These are phyloP conservation scores for Urochloa ruziziensis DNA, from an alignment of 176 grass and related monocot species.

Conservation along the genomic window DNA sequence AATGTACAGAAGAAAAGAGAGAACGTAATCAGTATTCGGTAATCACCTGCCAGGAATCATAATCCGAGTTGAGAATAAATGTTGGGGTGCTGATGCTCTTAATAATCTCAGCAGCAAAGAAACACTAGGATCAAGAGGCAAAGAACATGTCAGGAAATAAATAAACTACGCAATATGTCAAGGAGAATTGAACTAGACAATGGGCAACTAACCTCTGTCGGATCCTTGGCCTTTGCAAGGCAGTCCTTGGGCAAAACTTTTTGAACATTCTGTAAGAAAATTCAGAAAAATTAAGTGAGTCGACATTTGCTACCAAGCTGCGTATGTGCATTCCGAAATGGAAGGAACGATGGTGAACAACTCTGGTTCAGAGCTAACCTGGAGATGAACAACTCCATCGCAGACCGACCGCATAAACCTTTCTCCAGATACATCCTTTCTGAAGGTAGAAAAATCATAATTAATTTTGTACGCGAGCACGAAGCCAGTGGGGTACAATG, in stretches of 20 bases:
- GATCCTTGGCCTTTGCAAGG: constrained; percentile 39
- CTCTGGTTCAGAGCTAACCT: constrained; percentile 35
- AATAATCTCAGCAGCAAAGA: constrained; percentile 57
- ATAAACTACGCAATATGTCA: not conserved
- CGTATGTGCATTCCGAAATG: too few relatives aligned
- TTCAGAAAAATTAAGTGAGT: not conserved
- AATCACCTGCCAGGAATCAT: constrained; percentile 66
- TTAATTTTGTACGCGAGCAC: not conserved
- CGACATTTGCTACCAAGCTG: too few relatives aligned
- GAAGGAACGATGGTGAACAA: not conserved
- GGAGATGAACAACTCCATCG: constrained; percentile 61
- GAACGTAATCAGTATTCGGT: not conserved
- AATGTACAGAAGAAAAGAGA: not conserved
- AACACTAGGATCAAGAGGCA: constrained; percentile 34
- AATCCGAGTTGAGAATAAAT: constrained; percentile 64
- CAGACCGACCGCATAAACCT: constrained; percentile 51
- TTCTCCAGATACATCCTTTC: constrained; percentile 64
- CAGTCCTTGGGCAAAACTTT: constrained; percentile 55
- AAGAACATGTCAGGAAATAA: not conserved
- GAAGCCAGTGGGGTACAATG: not conserved
- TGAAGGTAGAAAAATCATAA: not conserved
- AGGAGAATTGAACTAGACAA: not conserved
- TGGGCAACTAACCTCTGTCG: constrained; percentile 8
- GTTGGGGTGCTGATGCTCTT: constrained; percentile 49
- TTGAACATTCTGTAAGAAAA: constrained; percentile 43